Evolutionary conservation across 352 stramenopile genomes (phyloP), one percentile per base, ranked within the genome.

Genomic region (Peronospora destructor): DNA sequence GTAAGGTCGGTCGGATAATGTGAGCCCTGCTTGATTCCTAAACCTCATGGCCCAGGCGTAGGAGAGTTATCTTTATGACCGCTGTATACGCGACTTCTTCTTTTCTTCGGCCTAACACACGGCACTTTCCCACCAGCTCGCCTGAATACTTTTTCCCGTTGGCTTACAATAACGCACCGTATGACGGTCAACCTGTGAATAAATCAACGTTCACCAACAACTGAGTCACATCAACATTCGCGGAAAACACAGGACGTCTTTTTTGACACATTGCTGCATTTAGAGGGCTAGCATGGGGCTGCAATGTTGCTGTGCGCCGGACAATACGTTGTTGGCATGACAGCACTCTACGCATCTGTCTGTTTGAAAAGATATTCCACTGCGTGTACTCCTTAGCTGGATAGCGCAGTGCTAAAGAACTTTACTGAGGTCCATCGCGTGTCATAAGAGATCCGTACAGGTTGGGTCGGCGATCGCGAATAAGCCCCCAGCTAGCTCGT

Each of bases 381-480:
- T 14, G 40, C 26, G 26, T 32, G 28, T 39, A 51, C 37, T 47
- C 9, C 16, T 37, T 39, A 23, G 5, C 8, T 17, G 45, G 45
- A 40, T 53, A 38, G 14, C 51, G 35, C 34, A 17, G 17, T 36
- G 12, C n/a, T 39, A 28, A 45, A 21, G 16, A 49, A 21, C 39
- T 11, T 68, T 58, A 71, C 40, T 71, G 45, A 13, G 34, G 41
- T 36, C 85, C 85, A 60, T 97, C 87, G 39, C 85, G 78, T 17
- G 85, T 95, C 34, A 91, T 55, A 21, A 97, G 54, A 6, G 64
- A 42, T 49, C 61, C 66, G 60, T 97, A 97, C 47, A 95, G 46
- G 26, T 93, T 68, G 23, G 88, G 88, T 33, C 87, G 68, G 36
- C 88, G 76, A 53, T 97, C 87, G 40, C 87, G 77, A 51, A 95